Conservation (phyloP, 192 early-diverging fungal genomes). For the Obelidium mucronatum region DNA sequence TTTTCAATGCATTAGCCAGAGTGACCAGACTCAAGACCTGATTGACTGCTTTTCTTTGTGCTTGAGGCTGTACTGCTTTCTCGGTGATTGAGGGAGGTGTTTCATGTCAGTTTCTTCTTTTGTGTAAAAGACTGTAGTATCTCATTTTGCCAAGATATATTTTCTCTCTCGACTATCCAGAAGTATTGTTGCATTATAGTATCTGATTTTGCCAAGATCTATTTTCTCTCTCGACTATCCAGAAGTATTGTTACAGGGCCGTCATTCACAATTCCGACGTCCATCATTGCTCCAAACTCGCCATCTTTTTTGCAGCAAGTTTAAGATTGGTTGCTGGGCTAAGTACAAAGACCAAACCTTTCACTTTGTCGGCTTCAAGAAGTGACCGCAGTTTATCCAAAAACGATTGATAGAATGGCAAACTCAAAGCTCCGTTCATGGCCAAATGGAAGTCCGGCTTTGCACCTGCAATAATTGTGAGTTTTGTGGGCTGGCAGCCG, state of each 20-base stretch:
- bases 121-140: background rate
- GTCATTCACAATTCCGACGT: slow-evolving; percentile 87
- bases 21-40: too few relatives aligned
- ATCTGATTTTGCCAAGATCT: too few relatives aligned
- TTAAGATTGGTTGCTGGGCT: background rate
- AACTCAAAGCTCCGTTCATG: slow-evolving; percentile 75
- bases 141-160: background rate
- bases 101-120: too few relatives aligned
- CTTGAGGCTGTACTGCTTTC: too few relatives aligned
- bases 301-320: slow-evolving; percentile 63
- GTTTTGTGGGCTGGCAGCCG: background rate
- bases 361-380: slow-evolving; percentile 71
- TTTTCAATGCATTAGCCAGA: too few relatives aligned
- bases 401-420: slow-evolving; percentile 79
- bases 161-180: slow-evolving; percentile 23
- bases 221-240: slow-evolving; percentile 18
- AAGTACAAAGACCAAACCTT: slow-evolving; percentile 59
- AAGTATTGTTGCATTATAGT: slow-evolving; percentile 21
- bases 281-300: slow-evolving; percentile 97
- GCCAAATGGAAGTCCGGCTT: slow-evolving; percentile 95
- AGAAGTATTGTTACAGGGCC: slow-evolving; percentile 40
- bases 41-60: too few relatives aligned
- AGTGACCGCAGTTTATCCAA: slow-evolving; percentile 68
- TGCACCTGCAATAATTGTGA: too few relatives aligned
- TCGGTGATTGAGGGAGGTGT: too few relatives aligned